Percentiles rank a stretch among this genome's conserved stretches.
phyloP scores from a whole-genome alignment of 2,329 filamentous ascomycete genomes.

The Exophiala oligosperma region DNA sequence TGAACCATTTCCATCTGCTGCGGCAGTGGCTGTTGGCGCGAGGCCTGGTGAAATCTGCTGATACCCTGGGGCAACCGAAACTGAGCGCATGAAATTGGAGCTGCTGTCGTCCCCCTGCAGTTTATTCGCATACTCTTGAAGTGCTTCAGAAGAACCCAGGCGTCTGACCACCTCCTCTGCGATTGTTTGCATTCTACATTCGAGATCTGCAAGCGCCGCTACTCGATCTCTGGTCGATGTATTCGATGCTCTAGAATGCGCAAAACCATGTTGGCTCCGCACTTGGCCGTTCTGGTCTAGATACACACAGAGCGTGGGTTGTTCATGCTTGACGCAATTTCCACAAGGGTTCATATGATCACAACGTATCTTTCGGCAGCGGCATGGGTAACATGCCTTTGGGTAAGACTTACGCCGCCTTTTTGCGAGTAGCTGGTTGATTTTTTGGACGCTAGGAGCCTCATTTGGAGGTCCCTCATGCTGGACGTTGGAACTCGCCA shows the following conservation, averaged over 20 bases:
- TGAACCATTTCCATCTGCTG: not conserved
- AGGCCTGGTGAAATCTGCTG: not conserved
- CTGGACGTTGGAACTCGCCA: not conserved
- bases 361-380: conserved; percentile 8
- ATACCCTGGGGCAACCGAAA: not conserved
- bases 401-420: conserved; percentile 10
- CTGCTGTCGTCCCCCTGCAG: not conserved
- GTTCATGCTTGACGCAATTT: conserved; percentile 11
- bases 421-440: conserved; percentile 8
- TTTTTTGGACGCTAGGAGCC: not conserved
- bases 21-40: not conserved
- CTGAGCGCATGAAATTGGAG: not conserved
- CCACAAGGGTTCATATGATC: conserved; percentile 8
- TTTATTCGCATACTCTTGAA: not conserved
- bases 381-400: conserved; percentile 12
- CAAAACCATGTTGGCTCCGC: not conserved
- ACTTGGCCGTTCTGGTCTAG: conserved; percentile 8
- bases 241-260: conserved; percentile 2
- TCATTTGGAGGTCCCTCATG: not conserved
- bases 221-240: conserved; percentile 4
- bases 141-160: not conserved
- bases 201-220: conserved; percentile 7
- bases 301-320: conserved; percentile 9
- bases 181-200: conserved; percentile 12
- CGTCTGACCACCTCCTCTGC: conserved; percentile 8